These are phyloP conservation scores for Datisca glomerata DNA, from an alignment of 306 rosid species.

Conservation along the genomic window DNA sequence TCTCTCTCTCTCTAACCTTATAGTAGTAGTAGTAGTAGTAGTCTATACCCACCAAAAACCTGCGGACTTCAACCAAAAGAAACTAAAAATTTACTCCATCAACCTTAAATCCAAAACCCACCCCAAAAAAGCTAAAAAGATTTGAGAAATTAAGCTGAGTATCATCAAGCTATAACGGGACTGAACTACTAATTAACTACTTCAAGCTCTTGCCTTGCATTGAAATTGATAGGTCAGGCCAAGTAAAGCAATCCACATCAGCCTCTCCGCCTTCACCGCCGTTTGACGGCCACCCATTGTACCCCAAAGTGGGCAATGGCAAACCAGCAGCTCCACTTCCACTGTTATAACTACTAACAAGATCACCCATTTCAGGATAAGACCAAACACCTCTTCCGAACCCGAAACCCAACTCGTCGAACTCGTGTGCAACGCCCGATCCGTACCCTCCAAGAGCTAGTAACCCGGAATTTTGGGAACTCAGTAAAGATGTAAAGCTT, in stretches of 20 bases:
- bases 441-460: background rate
- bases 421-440: too few species aligned
- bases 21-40: too few species aligned
- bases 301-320: too few species aligned
- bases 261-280: background rate
- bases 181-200: too few species aligned
- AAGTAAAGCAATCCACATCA: background rate
- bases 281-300: background rate
- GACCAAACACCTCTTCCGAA: background rate
- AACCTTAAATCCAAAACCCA: background rate
- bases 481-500: background rate
- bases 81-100: too few species aligned
- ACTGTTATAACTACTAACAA: background rate
- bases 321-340: too few species aligned
- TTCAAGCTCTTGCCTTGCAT: background rate
- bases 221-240: background rate
- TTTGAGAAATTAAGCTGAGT: background rate
- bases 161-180: too few species aligned
- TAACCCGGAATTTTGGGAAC: background rate
- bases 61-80: too few species aligned
- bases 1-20: too few species aligned
- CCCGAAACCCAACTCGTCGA: background rate
- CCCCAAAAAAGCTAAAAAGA: background rate
- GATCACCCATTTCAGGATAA: background rate
- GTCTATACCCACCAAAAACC: too few species aligned